Percentiles rank a stretch among this genome's conserved stretches.
Evolutionary conservation across 176 grass and related monocot genomes (phyloP).

Genomic region (Ananas comosus): DNA sequence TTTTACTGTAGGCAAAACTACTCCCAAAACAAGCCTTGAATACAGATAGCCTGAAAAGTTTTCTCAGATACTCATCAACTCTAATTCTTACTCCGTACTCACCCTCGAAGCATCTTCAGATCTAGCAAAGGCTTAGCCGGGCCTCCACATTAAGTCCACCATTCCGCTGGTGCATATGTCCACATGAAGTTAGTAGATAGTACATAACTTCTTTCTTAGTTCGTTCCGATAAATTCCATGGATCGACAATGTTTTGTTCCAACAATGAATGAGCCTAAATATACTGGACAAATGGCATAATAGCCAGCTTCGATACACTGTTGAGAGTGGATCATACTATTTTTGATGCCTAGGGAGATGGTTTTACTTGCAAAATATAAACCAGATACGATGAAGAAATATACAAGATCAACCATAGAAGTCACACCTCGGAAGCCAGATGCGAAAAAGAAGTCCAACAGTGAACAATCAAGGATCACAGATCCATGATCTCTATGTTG

Average conservation of each 20-base stretch:
- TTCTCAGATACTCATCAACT: conserved; percentile 57
- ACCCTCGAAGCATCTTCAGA: conserved; percentile 33
- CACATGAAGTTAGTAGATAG: too few species aligned
- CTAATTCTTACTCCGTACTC: conserved; percentile 43
- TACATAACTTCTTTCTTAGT: too few species aligned
- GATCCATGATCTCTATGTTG: not conserved
- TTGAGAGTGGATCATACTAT: too few species aligned
- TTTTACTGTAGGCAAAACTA: conserved; percentile 48
- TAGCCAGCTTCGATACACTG: too few species aligned
- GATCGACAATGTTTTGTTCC: too few species aligned
- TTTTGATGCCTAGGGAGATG: too few species aligned
- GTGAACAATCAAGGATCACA: not conserved
- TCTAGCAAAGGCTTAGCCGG: conserved; percentile 28
- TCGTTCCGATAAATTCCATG: too few species aligned
- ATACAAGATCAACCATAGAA: too few species aligned
- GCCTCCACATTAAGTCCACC: conserved; percentile 47
- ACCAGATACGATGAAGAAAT: too few species aligned
- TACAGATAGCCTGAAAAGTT: conserved; percentile 69
- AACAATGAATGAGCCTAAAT: too few species aligned
- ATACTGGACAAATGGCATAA: too few species aligned
- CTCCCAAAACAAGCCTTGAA: conserved; percentile 68
- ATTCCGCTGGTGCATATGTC: conserved; percentile 37
- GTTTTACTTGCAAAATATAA: too few species aligned
- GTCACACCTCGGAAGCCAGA: not conserved
- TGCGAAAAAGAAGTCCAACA: not conserved